Conservation (phyloP, 345 rosid species). For the Eucalyptus cloeziana region DNA sequence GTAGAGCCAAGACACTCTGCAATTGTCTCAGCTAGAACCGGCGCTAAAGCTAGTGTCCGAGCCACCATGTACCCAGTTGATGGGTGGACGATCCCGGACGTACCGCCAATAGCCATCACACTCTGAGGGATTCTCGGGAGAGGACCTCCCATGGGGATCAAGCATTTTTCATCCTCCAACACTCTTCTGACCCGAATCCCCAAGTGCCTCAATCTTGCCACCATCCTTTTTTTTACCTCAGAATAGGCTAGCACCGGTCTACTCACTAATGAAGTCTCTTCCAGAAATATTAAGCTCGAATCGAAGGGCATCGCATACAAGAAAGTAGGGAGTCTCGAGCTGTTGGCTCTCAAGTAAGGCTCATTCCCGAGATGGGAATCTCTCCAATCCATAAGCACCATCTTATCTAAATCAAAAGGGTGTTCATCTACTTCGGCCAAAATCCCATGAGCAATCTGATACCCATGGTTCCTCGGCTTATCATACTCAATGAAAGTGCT, state of each 20-base stretch:
- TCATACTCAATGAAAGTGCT: conserved; percentile 30
- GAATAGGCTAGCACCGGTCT: conserved; percentile 38
- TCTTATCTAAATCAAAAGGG: conserved; percentile 55
- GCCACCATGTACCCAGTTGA: conserved; percentile 66
- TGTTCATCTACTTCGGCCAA: conserved; percentile 61
- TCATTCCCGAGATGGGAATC: conserved; percentile 58
- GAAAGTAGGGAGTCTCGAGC: conserved; percentile 33
- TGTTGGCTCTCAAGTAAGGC: conserved; percentile 31
- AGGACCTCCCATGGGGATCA: conserved; percentile 79
- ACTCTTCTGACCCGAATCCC: conserved; percentile 47
- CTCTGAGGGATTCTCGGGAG: conserved; percentile 51
- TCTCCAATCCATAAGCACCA: conserved; percentile 78
- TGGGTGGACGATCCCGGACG: conserved; percentile 58
- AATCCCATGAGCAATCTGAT: conserved; percentile 63
- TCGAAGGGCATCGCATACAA: conserved; percentile 59
- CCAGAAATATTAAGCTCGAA: conserved; percentile 37
- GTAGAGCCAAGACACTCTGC: conserved; percentile 59
- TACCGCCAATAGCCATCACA: conserved; percentile 58
- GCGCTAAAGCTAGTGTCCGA: conserved; percentile 34
- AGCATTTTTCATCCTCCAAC: conserved; percentile 53
- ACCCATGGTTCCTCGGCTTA: conserved; percentile 48
- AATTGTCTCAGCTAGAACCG: conserved; percentile 28
- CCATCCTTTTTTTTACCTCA: conserved; percentile 57
- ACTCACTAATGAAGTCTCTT: conserved; percentile 56
- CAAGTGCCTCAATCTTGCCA: conserved; percentile 48